Evolutionary conservation across 805 yeast genomes (phyloP).

Genomic region (Kluyveromyces dobzhanskii): DNA sequence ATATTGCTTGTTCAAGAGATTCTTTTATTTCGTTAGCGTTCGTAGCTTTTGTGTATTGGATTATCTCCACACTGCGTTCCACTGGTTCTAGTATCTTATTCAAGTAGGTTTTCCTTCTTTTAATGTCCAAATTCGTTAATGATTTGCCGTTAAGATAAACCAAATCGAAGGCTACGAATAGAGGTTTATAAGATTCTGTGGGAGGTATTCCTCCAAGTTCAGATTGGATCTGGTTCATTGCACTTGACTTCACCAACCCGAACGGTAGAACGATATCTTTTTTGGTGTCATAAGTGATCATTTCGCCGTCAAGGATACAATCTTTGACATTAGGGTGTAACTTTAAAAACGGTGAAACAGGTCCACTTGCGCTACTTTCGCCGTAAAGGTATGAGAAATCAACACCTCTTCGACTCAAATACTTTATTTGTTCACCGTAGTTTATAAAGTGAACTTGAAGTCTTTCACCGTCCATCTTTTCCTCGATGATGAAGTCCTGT

Average conservation of each 20-base stretch:
- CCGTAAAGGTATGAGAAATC: slow-evolving; percentile 74
- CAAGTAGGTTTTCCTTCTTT: slow-evolving; percentile 48
- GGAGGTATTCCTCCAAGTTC: slow-evolving; percentile 12
- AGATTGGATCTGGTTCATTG: slow-evolving; percentile 36
- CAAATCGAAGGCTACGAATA: slow-evolving; percentile 64
- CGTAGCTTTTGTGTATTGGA: slow-evolving; percentile 33
- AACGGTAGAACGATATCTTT: slow-evolving; percentile 58
- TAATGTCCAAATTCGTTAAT: slow-evolving; percentile 45
- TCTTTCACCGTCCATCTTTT: slow-evolving; percentile 91
- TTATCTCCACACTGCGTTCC: slow-evolving; percentile 42
- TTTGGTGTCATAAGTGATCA: slow-evolving; percentile 76
- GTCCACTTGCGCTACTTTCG: slow-evolving; percentile 37
- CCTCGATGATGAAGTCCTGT: slow-evolving; percentile 62
- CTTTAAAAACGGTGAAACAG: slow-evolving; percentile 44
- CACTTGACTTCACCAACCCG: slow-evolving; percentile 69
- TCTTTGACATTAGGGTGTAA: slow-evolving; percentile 31
- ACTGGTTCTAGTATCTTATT: slow-evolving; percentile 35
- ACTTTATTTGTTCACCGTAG: slow-evolving; percentile 30
- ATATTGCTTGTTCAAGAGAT: slow-evolving; percentile 51
- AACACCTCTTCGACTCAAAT: slow-evolving; percentile 53
- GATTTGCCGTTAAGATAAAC: slow-evolving; percentile 60
- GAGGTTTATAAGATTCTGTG: slow-evolving; percentile 39
- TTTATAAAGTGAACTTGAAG: slow-evolving; percentile 63
- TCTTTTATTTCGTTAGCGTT: slow-evolving; percentile 45
- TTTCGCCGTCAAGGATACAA: slow-evolving; percentile 74